Evolutionary conservation across 2,329 filamentous ascomycete species (phyloP), one percentile per base, ranked within the genome.

Genomic region (Bisporella sp.): DNA sequence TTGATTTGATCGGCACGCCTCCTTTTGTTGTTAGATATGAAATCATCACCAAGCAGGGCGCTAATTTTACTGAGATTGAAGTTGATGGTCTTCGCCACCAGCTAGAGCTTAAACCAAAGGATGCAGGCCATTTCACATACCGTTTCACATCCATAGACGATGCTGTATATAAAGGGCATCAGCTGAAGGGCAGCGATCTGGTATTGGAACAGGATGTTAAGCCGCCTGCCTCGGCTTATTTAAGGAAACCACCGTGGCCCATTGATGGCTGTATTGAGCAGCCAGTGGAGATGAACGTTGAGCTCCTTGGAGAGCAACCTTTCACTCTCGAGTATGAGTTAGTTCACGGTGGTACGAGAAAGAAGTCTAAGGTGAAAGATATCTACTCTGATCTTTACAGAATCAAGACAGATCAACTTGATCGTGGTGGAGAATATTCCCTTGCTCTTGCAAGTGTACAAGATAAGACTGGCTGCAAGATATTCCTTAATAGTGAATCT

Each of bases 291-390:
- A 81, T 93, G 31, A 81, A 89, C 50, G 81, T 96, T 39, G 69
- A 76, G 47, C 78, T 97, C 41, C 74, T 82, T 43, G 93, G 95
- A 41, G 90, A 97, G 60, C 77, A 84, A 13, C 93, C 95, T 0
- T 97, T 92, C 75, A 86, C 77, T 28, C 71, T 99, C 39, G 90
- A 97, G 64, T 99, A 95, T 72, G 93, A 97, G 68, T 73, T 96
- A 40, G 80, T 96, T 6, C 88, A 97, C 68, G 87, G 90, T 49
- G 91, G 91, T 49, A 95, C 87, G 69, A 82, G 91, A 48, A 84
- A 81, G 55, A 85, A 87, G 47, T 78, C 85, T 59, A 79, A 77
- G 49, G 74, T 81, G 30, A 73, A 79, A 1, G 74, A 78, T 50
- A 87, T 96, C 49, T 73, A 82, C 29, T 73, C 72, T 2, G 73